Conservation (phyloP, 768 basidiomycete genomes). For the Mycena crocata region DNA sequence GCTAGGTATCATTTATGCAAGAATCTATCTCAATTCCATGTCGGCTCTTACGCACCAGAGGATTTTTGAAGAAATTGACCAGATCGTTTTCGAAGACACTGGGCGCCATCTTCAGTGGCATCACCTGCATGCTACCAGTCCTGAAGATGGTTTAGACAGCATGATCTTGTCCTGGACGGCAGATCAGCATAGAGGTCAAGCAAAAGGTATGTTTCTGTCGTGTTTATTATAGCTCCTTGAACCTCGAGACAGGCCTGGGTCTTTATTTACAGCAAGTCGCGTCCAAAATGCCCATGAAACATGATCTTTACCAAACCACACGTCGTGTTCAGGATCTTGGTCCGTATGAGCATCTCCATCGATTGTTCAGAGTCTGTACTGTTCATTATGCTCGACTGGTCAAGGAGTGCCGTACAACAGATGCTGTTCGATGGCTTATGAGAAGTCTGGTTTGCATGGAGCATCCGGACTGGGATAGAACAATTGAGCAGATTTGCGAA, state of each 20-base stretch:
- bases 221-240: not conserved
- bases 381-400: not conserved
- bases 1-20: not conserved
- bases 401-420: not conserved
- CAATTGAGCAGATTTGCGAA: too few relatives aligned
- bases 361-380: not conserved
- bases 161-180: slow-evolving; percentile 32
- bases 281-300: not conserved
- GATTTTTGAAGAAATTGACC: slow-evolving; percentile 33
- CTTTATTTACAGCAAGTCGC: not conserved
- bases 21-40: not conserved
- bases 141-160: slow-evolving; percentile 26
- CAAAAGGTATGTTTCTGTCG: slow-evolving; percentile 26
- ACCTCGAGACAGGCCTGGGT: not conserved
- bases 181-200: slow-evolving; percentile 37
- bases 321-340: not conserved
- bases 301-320: not conserved
- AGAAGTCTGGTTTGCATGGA: not conserved
- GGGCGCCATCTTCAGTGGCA: slow-evolving; percentile 34
- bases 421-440: not conserved
- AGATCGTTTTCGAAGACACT: slow-evolving; percentile 37
- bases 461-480: not conserved
- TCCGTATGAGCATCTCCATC: not conserved
- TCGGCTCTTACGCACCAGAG: slow-evolving; percentile 26
- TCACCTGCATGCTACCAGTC: slow-evolving; percentile 32